phyloP scores from a whole-genome alignment of 257 asterid genomes.

The Lantana camara region DNA sequence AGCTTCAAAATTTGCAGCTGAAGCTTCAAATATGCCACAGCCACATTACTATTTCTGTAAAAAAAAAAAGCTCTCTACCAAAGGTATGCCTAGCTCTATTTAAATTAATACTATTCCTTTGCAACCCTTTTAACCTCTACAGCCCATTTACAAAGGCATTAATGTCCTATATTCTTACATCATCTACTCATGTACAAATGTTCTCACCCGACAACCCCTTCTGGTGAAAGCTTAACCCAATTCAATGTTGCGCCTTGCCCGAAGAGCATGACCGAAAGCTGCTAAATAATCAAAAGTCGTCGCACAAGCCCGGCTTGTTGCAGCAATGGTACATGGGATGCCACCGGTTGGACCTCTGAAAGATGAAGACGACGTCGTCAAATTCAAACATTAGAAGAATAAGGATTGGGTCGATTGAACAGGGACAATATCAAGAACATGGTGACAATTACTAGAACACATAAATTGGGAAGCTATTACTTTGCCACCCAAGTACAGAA shows the following conservation, averaged over 20 bases:
- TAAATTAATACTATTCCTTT: conserved; percentile 37
- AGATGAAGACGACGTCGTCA: conserved; percentile 1
- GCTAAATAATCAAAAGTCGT: background rate
- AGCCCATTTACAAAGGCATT: conserved; percentile 55
- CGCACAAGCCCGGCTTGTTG: background rate
- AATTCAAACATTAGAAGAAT: background rate
- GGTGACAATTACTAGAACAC: too few relatives aligned
- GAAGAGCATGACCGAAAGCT: conserved; percentile 4
- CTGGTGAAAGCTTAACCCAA: conserved; percentile 21
- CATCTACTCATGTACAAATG: conserved; percentile 62
- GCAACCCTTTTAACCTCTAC: conserved; percentile 25
- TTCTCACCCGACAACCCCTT: conserved; percentile 32
- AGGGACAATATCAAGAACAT: too few relatives aligned
- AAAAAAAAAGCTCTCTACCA: background rate
- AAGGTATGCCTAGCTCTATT: conserved; percentile 21
- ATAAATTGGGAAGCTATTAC: too few relatives aligned
- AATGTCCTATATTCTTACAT: conserved; percentile 50
- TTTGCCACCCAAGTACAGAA: too few relatives aligned
- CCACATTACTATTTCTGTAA: conserved; percentile 29
- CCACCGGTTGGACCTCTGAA: background rate
- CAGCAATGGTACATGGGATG: background rate
- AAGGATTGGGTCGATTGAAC: too few relatives aligned
- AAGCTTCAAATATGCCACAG: conserved; percentile 39
- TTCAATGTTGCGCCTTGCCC: background rate
- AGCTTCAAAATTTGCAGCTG: conserved; percentile 45